Conservation (phyloP, 2,329 filamentous ascomycete genomes). For the Zalaria obscura region DNA sequence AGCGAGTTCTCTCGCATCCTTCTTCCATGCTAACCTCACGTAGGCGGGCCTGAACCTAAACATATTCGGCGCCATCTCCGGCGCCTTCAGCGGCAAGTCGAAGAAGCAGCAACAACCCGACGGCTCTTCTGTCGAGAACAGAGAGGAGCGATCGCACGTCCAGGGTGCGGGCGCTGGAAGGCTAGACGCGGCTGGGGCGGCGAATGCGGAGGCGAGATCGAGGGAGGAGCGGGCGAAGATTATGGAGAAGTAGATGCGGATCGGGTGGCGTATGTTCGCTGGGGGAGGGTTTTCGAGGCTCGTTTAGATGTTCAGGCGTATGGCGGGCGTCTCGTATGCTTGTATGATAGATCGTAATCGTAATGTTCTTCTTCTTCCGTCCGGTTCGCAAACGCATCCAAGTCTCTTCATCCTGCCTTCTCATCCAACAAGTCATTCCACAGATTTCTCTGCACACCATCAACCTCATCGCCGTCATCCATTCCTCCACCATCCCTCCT, state of each 20-base stretch:
- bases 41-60: slow-evolving; percentile 23
- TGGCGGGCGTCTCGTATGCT: no score
- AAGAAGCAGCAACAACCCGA: slow-evolving; percentile 15
- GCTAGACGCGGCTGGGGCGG: slow-evolving; percentile 5
- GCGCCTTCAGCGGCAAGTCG: slow-evolving; percentile 18
- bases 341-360: neutral
- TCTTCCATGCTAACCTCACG: no score
- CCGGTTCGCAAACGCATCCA: neutral
- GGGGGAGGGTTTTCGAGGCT: no score
- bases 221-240: slow-evolving; percentile 13
- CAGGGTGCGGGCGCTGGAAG: slow-evolving; percentile 12
- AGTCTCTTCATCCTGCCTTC: neutral
- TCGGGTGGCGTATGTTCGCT: no score
- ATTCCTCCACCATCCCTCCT: neutral
- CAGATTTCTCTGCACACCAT: no score
- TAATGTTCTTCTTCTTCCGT: neutral
- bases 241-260: slow-evolving; percentile 1
- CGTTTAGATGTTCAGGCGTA: no score
- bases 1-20: neutral
- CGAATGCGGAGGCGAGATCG: slow-evolving; percentile 7
- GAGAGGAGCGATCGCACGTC: slow-evolving; percentile 13
- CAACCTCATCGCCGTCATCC: neutral
- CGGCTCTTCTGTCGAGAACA: slow-evolving; percentile 16
- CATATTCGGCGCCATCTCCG: slow-evolving; percentile 20
- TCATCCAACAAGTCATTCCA: neutral